Base-by-base conservation (phyloP, 805 yeast genomes). In the Saturnispora galanensis region DNA sequence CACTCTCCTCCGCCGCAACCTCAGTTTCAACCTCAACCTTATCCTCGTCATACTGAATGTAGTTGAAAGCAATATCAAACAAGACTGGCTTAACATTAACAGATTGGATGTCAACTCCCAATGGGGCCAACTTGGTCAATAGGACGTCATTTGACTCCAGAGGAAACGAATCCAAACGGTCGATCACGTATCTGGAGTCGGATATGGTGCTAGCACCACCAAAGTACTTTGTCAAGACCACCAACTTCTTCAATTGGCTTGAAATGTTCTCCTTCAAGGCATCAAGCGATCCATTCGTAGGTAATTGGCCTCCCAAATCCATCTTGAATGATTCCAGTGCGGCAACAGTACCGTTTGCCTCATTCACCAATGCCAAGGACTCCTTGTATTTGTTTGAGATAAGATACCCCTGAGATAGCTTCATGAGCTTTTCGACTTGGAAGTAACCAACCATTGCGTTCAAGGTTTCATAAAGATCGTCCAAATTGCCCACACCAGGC, bases 401-500 rank as follows among this genome's bases (percentile, higher is more conserved):
- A 38, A 70, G 60, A 51, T 69, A 77, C 7, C 69, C 64, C 18
- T 66, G 61, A 7, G 80, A 75, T 15, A 82, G 56, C 15, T 66
- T 59, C 28, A 63, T 52, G 11, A 69, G 55, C 52, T 75, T 75
- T 41, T 62, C 53, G 33, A 72, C 63, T n/a, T 56, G 53, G 59
- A 73, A 84, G 49, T 67, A 77, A 8, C 58, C 55, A 29, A 66
- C 64, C 53, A 86, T 63, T 12, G 70, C 52, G 10, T 67, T 70
- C 37, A 93, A 66, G 8, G 81, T 74, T 6, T 65, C 63, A 49
- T 67, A 59, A 44, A 90, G 69, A 17, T 73, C 79, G 43, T 84
- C 93, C 58, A 87, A 95, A 43, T 85, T 84, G 56, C 83, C 79
- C 15, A 90, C 95, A 69, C 97, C 97, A 0, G 97, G 96, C 42